Evolutionary conservation across 306 rosid genomes (phyloP), one percentile per base, ranked within the genome.

Genomic region (Mucuna pruriens): DNA sequence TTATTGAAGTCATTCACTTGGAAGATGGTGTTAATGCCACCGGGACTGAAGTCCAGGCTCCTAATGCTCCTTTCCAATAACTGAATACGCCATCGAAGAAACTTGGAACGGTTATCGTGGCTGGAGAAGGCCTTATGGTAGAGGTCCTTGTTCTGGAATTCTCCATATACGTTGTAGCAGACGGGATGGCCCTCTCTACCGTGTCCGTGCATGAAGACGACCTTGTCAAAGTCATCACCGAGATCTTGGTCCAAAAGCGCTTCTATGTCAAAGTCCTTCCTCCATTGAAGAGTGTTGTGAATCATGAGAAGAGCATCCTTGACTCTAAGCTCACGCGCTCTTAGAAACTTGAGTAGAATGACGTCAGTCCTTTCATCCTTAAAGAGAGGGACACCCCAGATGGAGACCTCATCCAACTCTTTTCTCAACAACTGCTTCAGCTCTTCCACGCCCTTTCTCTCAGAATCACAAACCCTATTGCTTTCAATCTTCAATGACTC

Each of bases 1-100:
- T 93, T 95, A 71, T 91, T 91, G 46, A 95, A 88, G 55, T 95
- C 99, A 83, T 90, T 95, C 55, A 95, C 89, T 84, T 95, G 99
- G 61, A 95, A 85, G 25, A 95, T 78, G 45, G 97, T 90, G 68
- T 75, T 90, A 54, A 93, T 54, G 54, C 94, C 94, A 8, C 87
- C 91, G 2, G 96, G 96, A 52, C 33, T 8, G 38, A 90, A 93
- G 83, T 95, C 97, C 23, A 95, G 95, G 65, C 90, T 90, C 85
- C 98, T 81, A 17, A 95, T 88, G 67, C 99, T 89, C 80, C 86
- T 90, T 76, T 93, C 99, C 89, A 95, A 74, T 80, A 91, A 88
- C 90, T 93, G 96, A 82, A 88, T 82, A 86, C 99, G 80, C 94
- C 96, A 93, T 1, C 94, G 83, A 15, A 95, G 86, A 77, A 95